Evolutionary conservation across 2,329 filamentous ascomycete genomes (phyloP).

Genomic region (Septoria linicola): DNA sequence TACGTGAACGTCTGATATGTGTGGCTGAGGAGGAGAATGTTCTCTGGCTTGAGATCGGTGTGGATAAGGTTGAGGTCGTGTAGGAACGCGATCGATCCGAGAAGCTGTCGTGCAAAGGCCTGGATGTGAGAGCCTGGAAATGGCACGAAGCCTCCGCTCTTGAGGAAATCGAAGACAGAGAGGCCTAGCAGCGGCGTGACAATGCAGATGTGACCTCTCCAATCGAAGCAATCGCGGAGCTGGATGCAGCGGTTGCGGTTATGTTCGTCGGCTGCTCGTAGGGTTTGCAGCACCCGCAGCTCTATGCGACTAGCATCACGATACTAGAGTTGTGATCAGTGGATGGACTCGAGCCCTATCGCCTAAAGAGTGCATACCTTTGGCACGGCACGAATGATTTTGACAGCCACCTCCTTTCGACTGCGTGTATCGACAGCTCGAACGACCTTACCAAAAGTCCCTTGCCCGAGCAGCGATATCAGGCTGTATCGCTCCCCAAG

Average conservation of each 20-base stretch:
- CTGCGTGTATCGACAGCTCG: constrained; percentile 79
- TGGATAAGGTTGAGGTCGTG: constrained; percentile 98
- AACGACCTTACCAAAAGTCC: constrained; percentile 97
- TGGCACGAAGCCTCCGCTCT: constrained; percentile 90
- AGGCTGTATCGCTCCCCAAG: constrained; percentile 91
- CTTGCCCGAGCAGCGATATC: constrained; percentile 84
- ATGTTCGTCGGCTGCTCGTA: constrained; percentile 84
- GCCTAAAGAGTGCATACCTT: constrained; percentile 52
- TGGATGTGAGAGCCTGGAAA: constrained; percentile 99
- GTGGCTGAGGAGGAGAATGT: constrained; percentile 65
- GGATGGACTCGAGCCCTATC: background rate
- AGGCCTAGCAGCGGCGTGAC: constrained; percentile 78
- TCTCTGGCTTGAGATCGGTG: constrained; percentile 71
- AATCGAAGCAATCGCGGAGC: constrained; percentile 94
- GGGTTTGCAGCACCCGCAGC: constrained; percentile 83
- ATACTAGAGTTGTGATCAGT: constrained; percentile 52
- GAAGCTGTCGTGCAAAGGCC: constrained; percentile 88
- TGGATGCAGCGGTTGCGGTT: constrained; percentile 98
- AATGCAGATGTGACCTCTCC: constrained; percentile 91
- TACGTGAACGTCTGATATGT: constrained; percentile 68
- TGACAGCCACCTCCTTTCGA: constrained; percentile 84
- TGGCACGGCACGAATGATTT: constrained; percentile 96
- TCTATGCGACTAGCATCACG: constrained; percentile 95
- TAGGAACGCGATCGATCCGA: constrained; percentile 97
- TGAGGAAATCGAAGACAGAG: constrained; percentile 97